phyloP scores from a whole-genome alignment of 1,139 yeast genomes.

The Magnusiomyces fungicola region DNA sequence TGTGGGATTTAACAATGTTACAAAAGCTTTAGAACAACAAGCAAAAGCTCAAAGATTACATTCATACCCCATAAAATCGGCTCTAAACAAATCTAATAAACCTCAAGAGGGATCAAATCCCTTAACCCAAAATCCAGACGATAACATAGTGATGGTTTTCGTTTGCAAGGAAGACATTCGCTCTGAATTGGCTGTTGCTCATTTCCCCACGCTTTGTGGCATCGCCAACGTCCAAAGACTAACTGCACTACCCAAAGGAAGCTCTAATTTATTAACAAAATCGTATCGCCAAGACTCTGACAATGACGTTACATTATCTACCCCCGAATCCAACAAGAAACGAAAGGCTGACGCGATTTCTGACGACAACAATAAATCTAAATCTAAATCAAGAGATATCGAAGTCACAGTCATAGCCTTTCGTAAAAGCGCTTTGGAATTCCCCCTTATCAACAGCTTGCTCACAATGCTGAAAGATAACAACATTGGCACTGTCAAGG shows the following conservation, averaged over 20 bases:
- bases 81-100: too few relatives aligned
- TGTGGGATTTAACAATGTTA: slow-evolving; percentile 12
- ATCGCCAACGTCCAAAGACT: slow-evolving; percentile 10
- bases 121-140: neutral
- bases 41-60: too few relatives aligned
- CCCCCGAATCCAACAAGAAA: neutral
- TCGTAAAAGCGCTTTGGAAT: neutral
- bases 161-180: slow-evolving; percentile 11
- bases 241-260: slow-evolving; percentile 8
- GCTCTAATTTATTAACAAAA: slow-evolving; percentile 4
- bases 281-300: neutral
- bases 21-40: slow-evolving; percentile 8
- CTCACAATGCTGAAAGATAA: slow-evolving; percentile 2
- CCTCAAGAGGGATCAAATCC: too few relatives aligned
- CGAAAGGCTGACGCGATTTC: neutral
- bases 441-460: neutral
- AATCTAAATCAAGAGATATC: neutral
- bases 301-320: neutral
- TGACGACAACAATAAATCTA: neutral
- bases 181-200: slow-evolving; percentile 10
- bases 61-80: too few relatives aligned
- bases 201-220: slow-evolving; percentile 11
- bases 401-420: neutral
- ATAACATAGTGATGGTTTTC: slow-evolving; percentile 7
- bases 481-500: slow-evolving; percentile 3